phyloP scores from a whole-genome alignment of 495 filamentous ascomycete genomes.

The Lasiosphaeriaceae sp. region DNA sequence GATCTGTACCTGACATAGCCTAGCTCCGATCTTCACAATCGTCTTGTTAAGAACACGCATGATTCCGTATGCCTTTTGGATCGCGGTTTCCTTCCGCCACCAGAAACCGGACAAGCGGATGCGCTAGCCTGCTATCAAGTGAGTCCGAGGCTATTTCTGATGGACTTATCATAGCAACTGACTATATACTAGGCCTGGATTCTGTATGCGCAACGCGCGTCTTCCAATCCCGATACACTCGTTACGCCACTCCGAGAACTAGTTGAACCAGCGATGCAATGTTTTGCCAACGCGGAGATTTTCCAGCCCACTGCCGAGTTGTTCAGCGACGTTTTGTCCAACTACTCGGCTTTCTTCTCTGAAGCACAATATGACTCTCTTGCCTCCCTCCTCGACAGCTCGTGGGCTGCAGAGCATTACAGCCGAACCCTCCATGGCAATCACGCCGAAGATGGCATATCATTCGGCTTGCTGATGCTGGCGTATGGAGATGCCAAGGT shows the following conservation, averaged over 20 bases:
- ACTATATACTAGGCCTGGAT: constrained; percentile 54
- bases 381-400: constrained; percentile 52
- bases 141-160: constrained; percentile 7
- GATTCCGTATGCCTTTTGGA: constrained; percentile 49
- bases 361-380: constrained; percentile 51
- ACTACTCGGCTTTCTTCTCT: constrained; percentile 61
- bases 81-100: constrained; percentile 35
- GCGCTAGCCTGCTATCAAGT: constrained; percentile 61
- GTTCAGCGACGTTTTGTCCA: constrained; percentile 59
- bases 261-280: constrained; percentile 52
- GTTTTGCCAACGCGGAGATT: constrained; percentile 49
- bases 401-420: constrained; percentile 51
- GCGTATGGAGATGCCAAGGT: constrained; percentile 63
- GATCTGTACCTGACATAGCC: not conserved
- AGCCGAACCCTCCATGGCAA: constrained; percentile 53
- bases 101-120: constrained; percentile 38
- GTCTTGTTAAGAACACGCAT: constrained; percentile 46
- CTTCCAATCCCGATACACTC: constrained; percentile 48
- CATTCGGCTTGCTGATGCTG: constrained; percentile 66
- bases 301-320: constrained; percentile 59
- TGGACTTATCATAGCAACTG: too few species aligned
- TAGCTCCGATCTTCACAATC: constrained; percentile 43
- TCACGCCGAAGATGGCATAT: constrained; percentile 59
- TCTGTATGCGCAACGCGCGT: constrained; percentile 59
- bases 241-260: constrained; percentile 54